These are phyloP conservation scores for Cryphonectria japonica DNA, from an alignment of 2,329 filamentous ascomycete genomes.

Conservation along the genomic window DNA sequence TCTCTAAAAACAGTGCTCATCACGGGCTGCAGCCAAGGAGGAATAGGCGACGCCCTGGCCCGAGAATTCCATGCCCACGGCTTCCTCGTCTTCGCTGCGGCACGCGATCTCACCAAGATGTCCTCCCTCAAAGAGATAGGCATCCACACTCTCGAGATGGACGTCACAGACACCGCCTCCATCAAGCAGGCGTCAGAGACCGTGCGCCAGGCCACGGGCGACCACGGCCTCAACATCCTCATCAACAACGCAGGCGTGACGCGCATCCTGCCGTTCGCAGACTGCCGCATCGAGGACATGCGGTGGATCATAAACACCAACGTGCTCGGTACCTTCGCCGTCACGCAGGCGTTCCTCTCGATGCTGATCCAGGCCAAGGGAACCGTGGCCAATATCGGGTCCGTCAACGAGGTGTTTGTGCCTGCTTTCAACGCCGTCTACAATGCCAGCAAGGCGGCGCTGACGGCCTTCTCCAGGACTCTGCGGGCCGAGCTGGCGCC, in stretches of 20 bases:
- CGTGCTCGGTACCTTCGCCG: conserved; percentile 43
- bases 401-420: conserved; percentile 42
- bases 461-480: conserved; percentile 44
- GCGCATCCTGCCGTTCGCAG: conserved; percentile 39
- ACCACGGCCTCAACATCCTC: conserved; percentile 45
- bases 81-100: conserved; percentile 46
- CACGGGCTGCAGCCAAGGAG: conserved; percentile 45
- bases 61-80: conserved; percentile 43
- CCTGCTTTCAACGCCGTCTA: conserved; percentile 45
- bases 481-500: conserved; percentile 45
- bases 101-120: conserved; percentile 41
- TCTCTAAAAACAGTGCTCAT: conserved; percentile 37
- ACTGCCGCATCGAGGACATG: conserved; percentile 38
- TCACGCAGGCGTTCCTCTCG: conserved; percentile 45
- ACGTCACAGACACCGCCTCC: conserved; percentile 43
- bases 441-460: conserved; percentile 48
- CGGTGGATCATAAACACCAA: conserved; percentile 43
- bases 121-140: conserved; percentile 37
- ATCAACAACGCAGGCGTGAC: conserved; percentile 48
- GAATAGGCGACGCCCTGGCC: conserved; percentile 46
- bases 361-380: conserved; percentile 40
- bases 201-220: conserved; percentile 41
- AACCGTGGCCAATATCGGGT: conserved; percentile 43
- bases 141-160: conserved; percentile 45
- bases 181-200: conserved; percentile 39